phyloP scores from a whole-genome alignment of 305 asterid species.

The Ilex paraguariensis region DNA sequence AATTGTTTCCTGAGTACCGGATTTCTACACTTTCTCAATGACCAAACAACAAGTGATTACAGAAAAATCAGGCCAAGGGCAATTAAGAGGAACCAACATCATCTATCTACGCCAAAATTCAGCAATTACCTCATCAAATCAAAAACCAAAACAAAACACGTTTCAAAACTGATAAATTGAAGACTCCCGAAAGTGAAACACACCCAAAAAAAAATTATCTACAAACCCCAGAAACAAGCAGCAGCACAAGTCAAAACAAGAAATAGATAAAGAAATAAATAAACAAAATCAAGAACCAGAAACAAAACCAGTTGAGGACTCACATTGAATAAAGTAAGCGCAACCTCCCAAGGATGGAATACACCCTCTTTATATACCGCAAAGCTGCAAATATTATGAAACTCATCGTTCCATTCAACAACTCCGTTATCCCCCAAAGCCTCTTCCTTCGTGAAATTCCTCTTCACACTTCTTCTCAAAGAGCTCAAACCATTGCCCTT shows the following conservation, averaged over 20 bases:
- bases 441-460: constrained; percentile 58
- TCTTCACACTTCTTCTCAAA: constrained; percentile 40
- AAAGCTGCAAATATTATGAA: not conserved
- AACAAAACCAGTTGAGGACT: constrained; percentile 21
- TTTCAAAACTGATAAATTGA: not conserved
- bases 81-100: too few species aligned
- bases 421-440: constrained; percentile 29
- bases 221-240: not conserved
- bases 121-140: too few species aligned
- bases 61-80: too few species aligned
- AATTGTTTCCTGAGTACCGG: too few species aligned
- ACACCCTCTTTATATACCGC: not conserved
- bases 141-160: constrained; percentile 1
- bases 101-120: too few species aligned
- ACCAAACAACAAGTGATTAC: too few species aligned
- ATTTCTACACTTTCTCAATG: too few species aligned
- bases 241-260: too few species aligned
- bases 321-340: constrained; percentile 22
- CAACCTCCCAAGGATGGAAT: constrained; percentile 4
- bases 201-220: not conserved
- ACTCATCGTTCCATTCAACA: constrained; percentile 32
- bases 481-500: constrained; percentile 46
- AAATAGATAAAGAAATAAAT: not conserved
- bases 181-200: not conserved
- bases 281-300: not conserved